phyloP scores from a whole-genome alignment of 2,329 filamentous ascomycete genomes.

The Scytalidium sp. region DNA sequence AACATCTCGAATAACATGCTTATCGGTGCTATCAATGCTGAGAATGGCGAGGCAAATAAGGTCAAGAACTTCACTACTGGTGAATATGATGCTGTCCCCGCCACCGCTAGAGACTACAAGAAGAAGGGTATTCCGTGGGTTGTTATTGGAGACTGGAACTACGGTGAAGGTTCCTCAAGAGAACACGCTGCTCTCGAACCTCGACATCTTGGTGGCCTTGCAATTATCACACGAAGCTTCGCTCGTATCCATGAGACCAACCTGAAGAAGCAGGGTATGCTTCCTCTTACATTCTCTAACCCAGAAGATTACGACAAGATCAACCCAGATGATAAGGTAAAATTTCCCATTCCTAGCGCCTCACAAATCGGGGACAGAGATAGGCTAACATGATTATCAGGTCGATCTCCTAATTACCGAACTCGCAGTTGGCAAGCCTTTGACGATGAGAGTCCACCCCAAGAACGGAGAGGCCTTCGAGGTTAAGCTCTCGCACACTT shows the following conservation, averaged over 20 bases:
- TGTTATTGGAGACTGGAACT: conserved; percentile 99
- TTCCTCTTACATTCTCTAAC: conserved; percentile 92
- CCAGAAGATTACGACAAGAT: conserved; percentile 98
- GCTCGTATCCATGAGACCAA: conserved; percentile 99
- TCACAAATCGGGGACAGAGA: neutral
- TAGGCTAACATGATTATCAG: conserved; percentile 27
- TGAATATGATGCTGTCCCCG: conserved; percentile 84
- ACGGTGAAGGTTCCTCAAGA: conserved; percentile 95
- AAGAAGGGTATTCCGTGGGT: conserved; percentile 94
- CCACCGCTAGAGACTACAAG: conserved; percentile 98
- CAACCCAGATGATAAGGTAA: conserved; percentile 79
- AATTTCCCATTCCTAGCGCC: conserved; percentile 12
- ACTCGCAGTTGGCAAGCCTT: conserved; percentile 86
- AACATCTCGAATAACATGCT: conserved; percentile 99
- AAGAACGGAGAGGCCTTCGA: conserved; percentile 81
- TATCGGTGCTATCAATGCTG: conserved; percentile 94
- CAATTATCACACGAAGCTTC: conserved; percentile 93
- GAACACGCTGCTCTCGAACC: conserved; percentile 98
- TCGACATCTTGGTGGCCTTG: conserved; percentile 92
- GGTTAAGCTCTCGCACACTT: conserved; percentile 85
- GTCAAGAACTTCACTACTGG: conserved; percentile 86
- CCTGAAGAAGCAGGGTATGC: conserved; percentile 99
- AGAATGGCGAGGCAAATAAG: conserved; percentile 97
- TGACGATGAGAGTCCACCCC: conserved; percentile 90
- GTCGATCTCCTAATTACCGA: conserved; percentile 86